Conservation (phyloP, 192 early-diverging fungal genomes). For the Phycomyces blakesleeanus region DNA sequence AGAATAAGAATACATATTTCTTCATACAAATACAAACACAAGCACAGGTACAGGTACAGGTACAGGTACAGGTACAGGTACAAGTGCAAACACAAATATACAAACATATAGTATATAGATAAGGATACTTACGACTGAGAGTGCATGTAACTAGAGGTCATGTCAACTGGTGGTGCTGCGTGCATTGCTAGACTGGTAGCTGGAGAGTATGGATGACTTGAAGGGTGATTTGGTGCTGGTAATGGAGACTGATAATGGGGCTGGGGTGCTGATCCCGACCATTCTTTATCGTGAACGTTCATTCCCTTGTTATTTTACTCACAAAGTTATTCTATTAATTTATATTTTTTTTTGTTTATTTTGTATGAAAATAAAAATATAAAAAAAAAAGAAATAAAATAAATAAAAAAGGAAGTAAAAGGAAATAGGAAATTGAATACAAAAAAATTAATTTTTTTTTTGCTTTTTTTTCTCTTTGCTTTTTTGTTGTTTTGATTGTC, state of each 20-base stretch:
- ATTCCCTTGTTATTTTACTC: too few relatives aligned
- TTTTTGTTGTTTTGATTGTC: too few relatives aligned
- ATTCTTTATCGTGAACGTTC: neutral
- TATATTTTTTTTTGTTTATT: too few relatives aligned
- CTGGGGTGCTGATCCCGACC: neutral
- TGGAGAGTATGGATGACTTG: neutral
- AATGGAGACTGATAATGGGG: neutral
- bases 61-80: too few relatives aligned
- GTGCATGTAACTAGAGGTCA: conserved; percentile 5
- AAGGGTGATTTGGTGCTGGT: neutral
- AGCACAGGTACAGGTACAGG: too few relatives aligned
- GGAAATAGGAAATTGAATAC: neutral
- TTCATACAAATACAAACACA: too few relatives aligned
- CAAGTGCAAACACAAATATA: too few relatives aligned
- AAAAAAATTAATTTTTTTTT: neutral
- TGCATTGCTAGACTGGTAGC: neutral
- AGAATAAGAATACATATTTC: too few relatives aligned
- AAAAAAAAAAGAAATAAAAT: neutral
- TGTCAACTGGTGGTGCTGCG: neutral
- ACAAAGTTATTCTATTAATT: neutral
- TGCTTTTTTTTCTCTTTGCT: too few relatives aligned
- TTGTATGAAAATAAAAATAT: neutral
- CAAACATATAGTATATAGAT: too few relatives aligned
- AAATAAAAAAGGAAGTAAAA: neutral
- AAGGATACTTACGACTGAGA: neutral